phyloP scores from a whole-genome alignment of 495 filamentous ascomycete genomes.

The Aspergillus sclerotiicarbonarius region DNA sequence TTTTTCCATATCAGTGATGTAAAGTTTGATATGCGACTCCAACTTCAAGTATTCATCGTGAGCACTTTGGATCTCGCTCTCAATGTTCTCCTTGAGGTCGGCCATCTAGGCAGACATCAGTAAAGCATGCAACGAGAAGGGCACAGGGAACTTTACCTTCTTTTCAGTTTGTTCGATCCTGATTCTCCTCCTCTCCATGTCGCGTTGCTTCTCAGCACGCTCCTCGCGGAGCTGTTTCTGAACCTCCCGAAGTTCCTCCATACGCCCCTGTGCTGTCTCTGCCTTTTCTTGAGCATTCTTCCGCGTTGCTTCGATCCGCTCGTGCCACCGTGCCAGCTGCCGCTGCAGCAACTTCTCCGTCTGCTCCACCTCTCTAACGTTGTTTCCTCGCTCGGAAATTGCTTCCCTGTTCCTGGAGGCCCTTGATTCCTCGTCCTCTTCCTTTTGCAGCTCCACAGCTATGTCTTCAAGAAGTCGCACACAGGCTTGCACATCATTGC shows the following conservation, averaged over 20 bases:
- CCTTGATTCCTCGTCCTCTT: conserved; percentile 81
- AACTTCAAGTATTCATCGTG: conserved; percentile 94
- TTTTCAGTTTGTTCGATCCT: conserved; percentile 97
- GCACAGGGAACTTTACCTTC: conserved; percentile 60
- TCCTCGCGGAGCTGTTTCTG: conserved; percentile 84
- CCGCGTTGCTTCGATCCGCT: conserved; percentile 78
- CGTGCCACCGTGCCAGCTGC: conserved; percentile 77
- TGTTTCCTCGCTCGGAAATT: conserved; percentile 80
- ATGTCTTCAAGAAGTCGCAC: conserved; percentile 89
- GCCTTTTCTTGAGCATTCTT: conserved; percentile 78
- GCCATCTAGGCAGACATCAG: conserved; percentile 66
- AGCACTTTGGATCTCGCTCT: conserved; percentile 82
- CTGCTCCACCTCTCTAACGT: conserved; percentile 86
- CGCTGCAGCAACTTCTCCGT: conserved; percentile 78
- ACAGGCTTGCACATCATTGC: conserved; percentile 77
- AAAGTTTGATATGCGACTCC: conserved; percentile 93
- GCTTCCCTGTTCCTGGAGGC: conserved; percentile 81
- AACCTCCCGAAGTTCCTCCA: conserved; percentile 82
- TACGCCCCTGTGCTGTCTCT: conserved; percentile 72
- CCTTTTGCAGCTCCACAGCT: conserved; percentile 73
- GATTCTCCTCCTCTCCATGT: conserved; percentile 87
- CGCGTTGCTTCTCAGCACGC: conserved; percentile 74
- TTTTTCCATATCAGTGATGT: conserved; percentile 99
- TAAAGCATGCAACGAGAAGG: neutral
- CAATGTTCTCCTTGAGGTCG: conserved; percentile 94